Conservation (phyloP, 164 flowering plant genomes). For the Berberis vulgaris region DNA sequence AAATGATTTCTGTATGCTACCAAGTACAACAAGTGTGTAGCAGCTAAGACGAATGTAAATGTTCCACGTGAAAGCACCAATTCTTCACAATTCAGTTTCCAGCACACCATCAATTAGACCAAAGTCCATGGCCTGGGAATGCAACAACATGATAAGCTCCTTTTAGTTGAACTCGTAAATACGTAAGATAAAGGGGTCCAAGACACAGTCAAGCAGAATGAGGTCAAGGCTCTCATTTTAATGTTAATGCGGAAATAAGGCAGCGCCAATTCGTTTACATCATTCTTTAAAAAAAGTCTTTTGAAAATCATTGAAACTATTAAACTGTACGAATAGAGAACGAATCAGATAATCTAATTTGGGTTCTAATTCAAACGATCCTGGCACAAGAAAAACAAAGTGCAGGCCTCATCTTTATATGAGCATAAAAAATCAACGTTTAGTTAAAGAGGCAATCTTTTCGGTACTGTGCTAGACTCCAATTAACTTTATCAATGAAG, state of each 20-base stretch:
- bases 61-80: not conserved
- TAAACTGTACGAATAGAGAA: too few relatives aligned
- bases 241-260: not conserved
- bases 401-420: not conserved
- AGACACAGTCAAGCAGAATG: not conserved
- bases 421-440: not conserved
- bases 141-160: not conserved
- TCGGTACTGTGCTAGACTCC: not conserved
- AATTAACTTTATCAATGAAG: not conserved
- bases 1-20: too few relatives aligned
- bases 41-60: not conserved
- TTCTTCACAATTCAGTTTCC: slow-evolving; percentile 44
- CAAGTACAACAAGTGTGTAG: too few relatives aligned
- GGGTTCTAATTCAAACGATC: too few relatives aligned
- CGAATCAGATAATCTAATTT: too few relatives aligned
- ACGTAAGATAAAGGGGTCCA: not conserved
- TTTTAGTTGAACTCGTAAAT: not conserved
- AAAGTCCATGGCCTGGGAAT: slow-evolving; percentile 80
- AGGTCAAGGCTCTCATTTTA: too few relatives aligned
- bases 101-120: slow-evolving; percentile 84
- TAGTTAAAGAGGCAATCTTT: not conserved
- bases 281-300: not conserved
- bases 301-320: too few relatives aligned
- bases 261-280: not conserved
- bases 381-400: not conserved